A percentile compares a stretch with the other conserved stretches of the same genome.
Evolutionary conservation across 192 early-diverging fungal genomes (phyloP).

Genomic region (Backusella westeae): DNA sequence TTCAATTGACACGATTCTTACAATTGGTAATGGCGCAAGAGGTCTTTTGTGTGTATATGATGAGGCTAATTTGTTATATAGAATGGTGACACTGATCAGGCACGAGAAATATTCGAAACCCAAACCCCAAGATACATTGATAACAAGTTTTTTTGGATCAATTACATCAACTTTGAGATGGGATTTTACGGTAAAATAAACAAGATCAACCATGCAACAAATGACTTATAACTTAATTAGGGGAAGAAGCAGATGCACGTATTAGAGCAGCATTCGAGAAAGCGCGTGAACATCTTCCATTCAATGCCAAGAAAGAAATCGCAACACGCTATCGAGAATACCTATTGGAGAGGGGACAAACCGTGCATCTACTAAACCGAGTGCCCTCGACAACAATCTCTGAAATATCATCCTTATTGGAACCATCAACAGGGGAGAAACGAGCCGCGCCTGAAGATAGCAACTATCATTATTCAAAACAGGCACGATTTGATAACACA

Average conservation of each 20-base stretch:
- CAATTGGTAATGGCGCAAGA: not conserved
- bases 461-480: constrained; percentile 2
- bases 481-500: constrained; percentile 1
- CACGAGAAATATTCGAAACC: not conserved
- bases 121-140: not conserved
- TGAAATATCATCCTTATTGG: not conserved
- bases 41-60: too few species aligned
- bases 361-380: not conserved
- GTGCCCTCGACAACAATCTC: not conserved
- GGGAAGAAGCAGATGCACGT: not conserved
- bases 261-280: constrained; percentile 10
- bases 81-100: not conserved
- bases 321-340: not conserved
- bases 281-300: not conserved
- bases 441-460: not conserved
- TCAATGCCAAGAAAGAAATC: constrained; percentile 1
- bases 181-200: constrained; percentile 6
- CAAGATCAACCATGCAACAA: too few species aligned
- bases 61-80: not conserved
- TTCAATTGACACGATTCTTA: not conserved
- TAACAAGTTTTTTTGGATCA: constrained; percentile 11
- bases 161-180: constrained; percentile 11
- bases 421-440: not conserved
- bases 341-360: constrained; percentile 5
- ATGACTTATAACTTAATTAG: not conserved